Conservation (phyloP, 2,329 filamentous ascomycete species). For the Pestalotiopsis sp. region DNA sequence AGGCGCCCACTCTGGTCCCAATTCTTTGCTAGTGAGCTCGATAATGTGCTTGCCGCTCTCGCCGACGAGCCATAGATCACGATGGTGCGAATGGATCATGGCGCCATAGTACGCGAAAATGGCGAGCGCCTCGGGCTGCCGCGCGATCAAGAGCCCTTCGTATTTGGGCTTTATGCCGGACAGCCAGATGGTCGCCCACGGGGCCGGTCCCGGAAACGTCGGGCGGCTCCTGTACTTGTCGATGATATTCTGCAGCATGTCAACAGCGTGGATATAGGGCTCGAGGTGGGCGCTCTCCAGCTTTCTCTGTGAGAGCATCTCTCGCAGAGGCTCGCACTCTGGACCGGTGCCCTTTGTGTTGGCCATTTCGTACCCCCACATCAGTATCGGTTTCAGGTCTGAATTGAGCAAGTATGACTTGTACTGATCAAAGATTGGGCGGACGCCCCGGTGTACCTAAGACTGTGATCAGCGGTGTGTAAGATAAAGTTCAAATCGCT, state of each 20-base stretch:
- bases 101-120: slow-evolving; percentile 30
- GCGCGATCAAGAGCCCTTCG: slow-evolving; percentile 22
- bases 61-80: slow-evolving; percentile 31
- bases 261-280: not conserved
- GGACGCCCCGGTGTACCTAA: slow-evolving; percentile 4
- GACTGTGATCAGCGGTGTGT: not conserved
- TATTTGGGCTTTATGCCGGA: not conserved
- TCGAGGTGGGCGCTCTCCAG: not conserved
- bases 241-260: slow-evolving; percentile 3
- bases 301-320: not conserved
- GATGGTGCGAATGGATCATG: slow-evolving; percentile 26
- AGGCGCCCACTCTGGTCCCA: slow-evolving; percentile 1
- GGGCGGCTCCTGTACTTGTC: slow-evolving; percentile 1
- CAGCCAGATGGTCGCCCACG: slow-evolving; percentile 3
- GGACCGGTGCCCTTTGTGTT: not conserved
- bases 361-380: slow-evolving; percentile 6
- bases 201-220: slow-evolving; percentile 1
- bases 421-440: slow-evolving; percentile 11
- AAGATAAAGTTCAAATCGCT: not conserved
- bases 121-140: slow-evolving; percentile 26
- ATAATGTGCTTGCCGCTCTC: slow-evolving; percentile 10
- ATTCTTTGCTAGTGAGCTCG: not conserved
- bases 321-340: slow-evolving; percentile 1
- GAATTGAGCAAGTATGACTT: not conserved
- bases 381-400: slow-evolving; percentile 2